These are phyloP conservation scores for Chytriomyces confervae DNA, from an alignment of 192 early-diverging fungal genomes.

Conservation along the genomic window DNA sequence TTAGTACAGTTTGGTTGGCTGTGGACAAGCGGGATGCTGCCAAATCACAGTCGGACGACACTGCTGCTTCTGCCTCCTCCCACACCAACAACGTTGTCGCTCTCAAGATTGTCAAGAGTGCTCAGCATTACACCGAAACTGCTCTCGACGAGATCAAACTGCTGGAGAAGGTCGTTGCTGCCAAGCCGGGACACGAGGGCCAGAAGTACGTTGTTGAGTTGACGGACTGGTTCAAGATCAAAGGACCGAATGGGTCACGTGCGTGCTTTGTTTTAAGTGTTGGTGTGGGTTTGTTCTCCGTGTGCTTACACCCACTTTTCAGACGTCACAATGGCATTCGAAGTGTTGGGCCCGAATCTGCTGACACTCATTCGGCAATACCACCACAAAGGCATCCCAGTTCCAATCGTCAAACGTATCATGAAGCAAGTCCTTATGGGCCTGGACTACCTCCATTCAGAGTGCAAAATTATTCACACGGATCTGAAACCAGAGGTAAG, in stretches of 20 bases:
- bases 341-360: conserved; percentile 95
- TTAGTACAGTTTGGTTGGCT: conserved; percentile 97
- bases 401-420: conserved; percentile 87
- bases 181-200: conserved; percentile 63
- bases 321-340: conserved; percentile 97
- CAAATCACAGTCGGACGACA: neutral
- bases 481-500: conserved; percentile 92
- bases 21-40: conserved; percentile 68
- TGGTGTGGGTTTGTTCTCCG: neutral
- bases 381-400: conserved; percentile 82
- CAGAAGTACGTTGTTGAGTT: conserved; percentile 81
- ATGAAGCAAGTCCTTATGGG: conserved; percentile 88
- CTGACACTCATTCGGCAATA: conserved; percentile 86
- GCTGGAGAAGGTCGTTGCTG: conserved; percentile 76
- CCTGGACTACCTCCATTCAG: conserved; percentile 91
- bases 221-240: conserved; percentile 89
- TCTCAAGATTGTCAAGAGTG: conserved; percentile 97
- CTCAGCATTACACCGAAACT: conserved; percentile 93
- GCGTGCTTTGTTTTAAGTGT: neutral
- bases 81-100: conserved; percentile 82
- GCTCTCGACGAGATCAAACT: conserved; percentile 96
- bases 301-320: neutral
- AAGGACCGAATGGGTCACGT: conserved; percentile 86
- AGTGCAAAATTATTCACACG: conserved; percentile 97
- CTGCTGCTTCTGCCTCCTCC: neutral